These are phyloP conservation scores for Lipomyces yamadae DNA, from an alignment of 805 yeast species.

Conservation along the genomic window DNA sequence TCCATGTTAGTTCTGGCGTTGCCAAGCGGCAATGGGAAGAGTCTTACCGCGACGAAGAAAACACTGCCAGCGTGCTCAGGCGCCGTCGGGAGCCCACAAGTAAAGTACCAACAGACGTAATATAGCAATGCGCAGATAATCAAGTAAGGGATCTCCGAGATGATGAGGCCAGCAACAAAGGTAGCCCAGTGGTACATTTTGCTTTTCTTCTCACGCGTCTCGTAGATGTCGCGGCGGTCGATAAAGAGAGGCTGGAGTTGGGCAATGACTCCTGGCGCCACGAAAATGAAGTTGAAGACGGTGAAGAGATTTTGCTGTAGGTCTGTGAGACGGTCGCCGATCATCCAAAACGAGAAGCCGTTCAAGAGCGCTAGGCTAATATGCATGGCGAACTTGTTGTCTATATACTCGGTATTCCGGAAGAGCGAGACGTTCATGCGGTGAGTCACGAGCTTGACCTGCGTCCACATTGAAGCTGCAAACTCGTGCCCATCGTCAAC, in stretches of 20 bases:
- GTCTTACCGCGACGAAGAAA: no score
- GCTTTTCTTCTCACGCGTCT: slow-evolving; percentile 70
- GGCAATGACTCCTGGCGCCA: slow-evolving; percentile 58
- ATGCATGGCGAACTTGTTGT: slow-evolving; percentile 60
- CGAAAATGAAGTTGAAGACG: slow-evolving; percentile 58
- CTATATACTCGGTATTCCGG: slow-evolving; percentile 66
- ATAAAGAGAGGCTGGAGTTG: slow-evolving; percentile 66
- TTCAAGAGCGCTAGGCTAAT: slow-evolving; percentile 57
- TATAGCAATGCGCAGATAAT: slow-evolving; percentile 55
- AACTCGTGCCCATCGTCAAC: slow-evolving; percentile 21
- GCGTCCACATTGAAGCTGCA: slow-evolving; percentile 42
- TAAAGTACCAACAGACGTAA: slow-evolving; percentile 59
- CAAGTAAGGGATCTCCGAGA: slow-evolving; percentile 66
- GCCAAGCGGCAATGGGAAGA: no score
- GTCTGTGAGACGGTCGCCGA: slow-evolving; percentile 58
- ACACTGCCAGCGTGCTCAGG: no score
- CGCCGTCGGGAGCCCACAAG: slow-evolving; percentile 46
- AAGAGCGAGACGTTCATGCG: slow-evolving; percentile 55
- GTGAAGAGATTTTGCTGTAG: slow-evolving; percentile 64
- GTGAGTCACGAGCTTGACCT: slow-evolving; percentile 50
- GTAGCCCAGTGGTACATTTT: slow-evolving; percentile 74
- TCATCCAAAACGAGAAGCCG: slow-evolving; percentile 72
- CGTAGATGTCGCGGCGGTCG: slow-evolving; percentile 62
- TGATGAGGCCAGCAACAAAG: slow-evolving; percentile 58
- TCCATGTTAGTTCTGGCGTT: no score